Base-by-base conservation (phyloP, 352 stramenopile species). In the Globisporangium orthogonon region DNA sequence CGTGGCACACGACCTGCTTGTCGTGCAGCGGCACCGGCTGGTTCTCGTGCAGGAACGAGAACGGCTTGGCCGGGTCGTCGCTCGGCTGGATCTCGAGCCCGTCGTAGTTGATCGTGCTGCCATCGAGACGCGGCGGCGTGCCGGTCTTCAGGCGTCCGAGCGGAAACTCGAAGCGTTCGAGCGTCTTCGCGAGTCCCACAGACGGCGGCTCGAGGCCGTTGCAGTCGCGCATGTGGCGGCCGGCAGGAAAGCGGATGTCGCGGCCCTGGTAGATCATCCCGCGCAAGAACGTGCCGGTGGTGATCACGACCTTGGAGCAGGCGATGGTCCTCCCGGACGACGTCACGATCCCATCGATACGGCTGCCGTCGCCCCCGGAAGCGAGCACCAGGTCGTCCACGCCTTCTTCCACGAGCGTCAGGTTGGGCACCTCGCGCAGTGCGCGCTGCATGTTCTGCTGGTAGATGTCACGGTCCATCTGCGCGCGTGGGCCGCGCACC, bases 401-500 rank as follows among this genome's bases (percentile, higher is more conserved):
- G 52, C 81, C 94, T 52, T 89, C 96, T 63, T 99, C 93, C 14
- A 98, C 71, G 15, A 99, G 70, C 58, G 83, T 80, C 37, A 99
- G 82, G 68, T 98, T 98, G 7, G 76, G 65, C 56, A 86, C 50
- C 56, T 69, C 56, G 4, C 74, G 57, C 6, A 98, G 70, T 17
- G 77, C 74, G 37, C 79, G 68, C 64, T 98, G 94, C 95, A 99
- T 98, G 37, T 76, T 80, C 29, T 76, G 62, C 61, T 98, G 97
- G 83, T 99, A 99, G 33, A 98, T 78, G 67, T 99, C 95, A 53
- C 96, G 79, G 76, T 99, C 97, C 81, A 98, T 98, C 67, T 99
- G 97, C 37, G 89, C 96, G 53, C 97, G 74, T 5, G 95, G 89
- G 0, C 89, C 91, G 31, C 89, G 78, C 58, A 95, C 88, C 1